These are phyloP conservation scores for Saccharomycopsis phalli DNA, from an alignment of 1,139 yeast species.

Conservation along the genomic window DNA sequence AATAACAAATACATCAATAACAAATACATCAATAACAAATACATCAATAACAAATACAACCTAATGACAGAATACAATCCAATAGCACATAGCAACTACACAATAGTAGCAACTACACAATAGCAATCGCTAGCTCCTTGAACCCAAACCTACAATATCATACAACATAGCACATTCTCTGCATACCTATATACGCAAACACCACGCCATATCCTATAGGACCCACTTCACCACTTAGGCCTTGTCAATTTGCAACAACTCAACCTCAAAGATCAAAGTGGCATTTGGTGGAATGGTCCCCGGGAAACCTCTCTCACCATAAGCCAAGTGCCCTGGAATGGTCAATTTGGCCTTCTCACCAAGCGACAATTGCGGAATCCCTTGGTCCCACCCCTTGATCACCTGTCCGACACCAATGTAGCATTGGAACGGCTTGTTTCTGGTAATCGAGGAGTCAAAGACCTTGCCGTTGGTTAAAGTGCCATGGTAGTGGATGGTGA, in stretches of 20 bases:
- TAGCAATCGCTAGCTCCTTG: no score
- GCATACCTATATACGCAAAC: no score
- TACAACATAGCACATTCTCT: no score
- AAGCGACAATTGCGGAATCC: conserved; percentile 79
- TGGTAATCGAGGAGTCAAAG: conserved; percentile 89
- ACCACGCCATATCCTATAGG: no score
- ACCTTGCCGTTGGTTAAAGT: conserved; percentile 89
- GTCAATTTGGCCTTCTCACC: conserved; percentile 90
- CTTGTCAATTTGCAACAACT: conserved; percentile 73
- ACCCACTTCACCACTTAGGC: conserved; percentile 6
- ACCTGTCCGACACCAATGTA: conserved; percentile 93
- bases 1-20: no score
- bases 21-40: no score
- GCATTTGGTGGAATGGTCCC: conserved; percentile 95
- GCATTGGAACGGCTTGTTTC: conserved; percentile 92
- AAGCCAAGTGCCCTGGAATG: conserved; percentile 89
- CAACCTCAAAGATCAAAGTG: conserved; percentile 87
- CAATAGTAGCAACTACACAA: no score
- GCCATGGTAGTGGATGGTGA: conserved; percentile 92
- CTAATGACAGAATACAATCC: no score
- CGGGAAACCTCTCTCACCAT: conserved; percentile 92
- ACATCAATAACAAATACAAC: no score
- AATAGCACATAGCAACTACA: no score
- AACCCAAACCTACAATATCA: no score
- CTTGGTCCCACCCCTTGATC: conserved; percentile 94